Evolutionary conservation across 768 basidiomycete species (phyloP).

Genomic region (Imleria badia): DNA sequence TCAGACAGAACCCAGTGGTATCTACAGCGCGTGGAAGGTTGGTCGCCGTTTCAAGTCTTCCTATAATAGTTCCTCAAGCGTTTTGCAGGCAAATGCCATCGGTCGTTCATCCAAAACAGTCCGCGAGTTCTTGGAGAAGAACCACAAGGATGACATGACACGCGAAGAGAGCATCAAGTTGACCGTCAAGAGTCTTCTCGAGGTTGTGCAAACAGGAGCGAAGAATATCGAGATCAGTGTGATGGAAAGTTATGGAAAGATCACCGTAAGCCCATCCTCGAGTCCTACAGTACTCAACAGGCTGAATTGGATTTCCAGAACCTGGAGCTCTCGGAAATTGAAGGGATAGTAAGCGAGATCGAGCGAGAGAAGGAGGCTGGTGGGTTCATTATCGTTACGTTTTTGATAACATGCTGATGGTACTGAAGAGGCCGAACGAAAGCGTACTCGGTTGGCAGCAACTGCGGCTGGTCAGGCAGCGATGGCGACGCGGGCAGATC

Average conservation of each 20-base stretch:
- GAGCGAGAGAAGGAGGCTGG: constrained; percentile 97
- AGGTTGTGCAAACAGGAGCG: constrained; percentile 99
- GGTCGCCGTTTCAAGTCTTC: not conserved
- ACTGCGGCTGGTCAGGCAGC: constrained; percentile 91
- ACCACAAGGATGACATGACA: constrained; percentile 87
- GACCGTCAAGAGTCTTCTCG: constrained; percentile 91
- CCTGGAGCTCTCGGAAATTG: constrained; percentile 83
- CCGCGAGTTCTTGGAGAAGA: constrained; percentile 97
- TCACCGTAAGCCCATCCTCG: constrained; percentile 58
- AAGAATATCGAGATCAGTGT: constrained; percentile 99
- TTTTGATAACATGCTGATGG: constrained; percentile 2
- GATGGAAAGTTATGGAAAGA: constrained; percentile 93
- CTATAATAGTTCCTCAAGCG: not conserved
- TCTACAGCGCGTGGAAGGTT: constrained; percentile 99
- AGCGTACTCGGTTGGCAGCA: constrained; percentile 85
- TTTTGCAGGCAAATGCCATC: constrained; percentile 86
- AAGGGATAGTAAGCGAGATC: constrained; percentile 88
- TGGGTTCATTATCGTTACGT: constrained; percentile 32
- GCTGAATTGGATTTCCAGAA: constrained; percentile 50
- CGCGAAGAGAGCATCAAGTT: constrained; percentile 92
- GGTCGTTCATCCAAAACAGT: constrained; percentile 98
- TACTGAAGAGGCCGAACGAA: constrained; percentile 85
- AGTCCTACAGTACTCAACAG: not conserved
- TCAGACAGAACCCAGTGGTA: constrained; percentile 97
- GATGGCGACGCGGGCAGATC: constrained; percentile 62